Percentiles rank a stretch among this genome's conserved stretches.
Conservation (phyloP, 345 rosid species). For the Dipteronia sinensis region DNA sequence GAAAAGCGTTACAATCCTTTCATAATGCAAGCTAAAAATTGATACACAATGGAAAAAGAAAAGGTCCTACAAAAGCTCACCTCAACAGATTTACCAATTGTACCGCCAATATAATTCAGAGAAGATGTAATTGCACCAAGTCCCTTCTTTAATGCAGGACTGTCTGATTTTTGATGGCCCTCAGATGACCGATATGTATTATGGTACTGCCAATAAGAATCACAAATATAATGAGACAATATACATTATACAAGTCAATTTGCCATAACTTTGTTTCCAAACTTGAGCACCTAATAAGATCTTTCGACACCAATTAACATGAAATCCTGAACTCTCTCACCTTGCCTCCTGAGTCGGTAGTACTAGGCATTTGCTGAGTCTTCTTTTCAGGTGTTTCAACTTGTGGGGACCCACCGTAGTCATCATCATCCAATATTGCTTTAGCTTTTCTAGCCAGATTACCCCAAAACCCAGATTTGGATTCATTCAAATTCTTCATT, state of each 20-base stretch:
- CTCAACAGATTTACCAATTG: slow-evolving; percentile 65
- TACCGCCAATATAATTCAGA: slow-evolving; percentile 57
- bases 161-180: slow-evolving; percentile 37
- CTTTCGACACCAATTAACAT: neutral
- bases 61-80: slow-evolving; percentile 34
- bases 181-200: slow-evolving; percentile 34
- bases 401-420: slow-evolving; percentile 21
- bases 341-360: slow-evolving; percentile 22
- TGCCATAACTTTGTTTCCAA: neutral
- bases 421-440: slow-evolving; percentile 71
- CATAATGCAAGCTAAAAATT: neutral
- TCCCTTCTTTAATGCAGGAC: slow-evolving; percentile 67
- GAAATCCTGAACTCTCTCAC: slow-evolving; percentile 37
- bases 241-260: neutral
- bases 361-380: slow-evolving; percentile 35
- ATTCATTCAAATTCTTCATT: slow-evolving; percentile 46
- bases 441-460: slow-evolving; percentile 89
- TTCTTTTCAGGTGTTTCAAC: slow-evolving; percentile 33
- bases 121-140: slow-evolving; percentile 72
- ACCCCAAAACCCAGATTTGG: slow-evolving; percentile 84
- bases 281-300: neutral
- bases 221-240: slow-evolving; percentile 10
- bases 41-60: neutral
- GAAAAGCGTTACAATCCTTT: neutral
- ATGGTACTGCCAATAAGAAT: slow-evolving; percentile 33